Conservation (phyloP, 1,284 basidiomycete species). For the Leccinum griseonigrum region DNA sequence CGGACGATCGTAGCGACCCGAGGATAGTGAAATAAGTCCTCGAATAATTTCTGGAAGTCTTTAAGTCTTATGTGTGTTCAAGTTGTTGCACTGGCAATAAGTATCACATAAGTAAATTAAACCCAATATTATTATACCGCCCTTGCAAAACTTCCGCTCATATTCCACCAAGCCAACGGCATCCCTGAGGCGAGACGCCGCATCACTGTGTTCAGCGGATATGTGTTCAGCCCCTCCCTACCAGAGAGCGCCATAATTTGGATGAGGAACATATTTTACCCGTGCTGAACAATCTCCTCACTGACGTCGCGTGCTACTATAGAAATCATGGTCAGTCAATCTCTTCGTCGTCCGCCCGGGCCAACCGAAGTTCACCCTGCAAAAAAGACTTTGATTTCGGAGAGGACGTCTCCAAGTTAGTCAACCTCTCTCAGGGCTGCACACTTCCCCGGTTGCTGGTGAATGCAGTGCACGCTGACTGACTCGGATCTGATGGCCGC, state of each 20-base stretch:
- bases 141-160: constrained; percentile 5
- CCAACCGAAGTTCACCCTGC: not conserved
- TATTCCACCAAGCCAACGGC: constrained; percentile 4
- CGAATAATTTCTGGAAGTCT: not conserved
- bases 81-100: not conserved
- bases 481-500: constrained; percentile 3
- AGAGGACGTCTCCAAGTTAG: not conserved
- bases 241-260: constrained; percentile 14
- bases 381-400: constrained; percentile 9
- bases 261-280: constrained; percentile 17
- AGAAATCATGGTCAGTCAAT: constrained; percentile 9
- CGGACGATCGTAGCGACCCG: no score
- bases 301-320: constrained; percentile 11
- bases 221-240: constrained; percentile 22
- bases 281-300: constrained; percentile 13
- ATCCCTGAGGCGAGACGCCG: not conserved
- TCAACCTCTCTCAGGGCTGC: constrained; percentile 10
- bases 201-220: constrained; percentile 13
- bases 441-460: constrained; percentile 11
- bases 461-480: constrained; percentile 10
- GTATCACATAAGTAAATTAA: constrained; percentile 3
- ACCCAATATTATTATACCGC: not conserved
- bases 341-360: not conserved
- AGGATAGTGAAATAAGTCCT: not conserved
- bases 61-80: not conserved